These are phyloP conservation scores for Cucurbita moschata DNA, from an alignment of 306 rosid genomes.

Conservation along the genomic window DNA sequence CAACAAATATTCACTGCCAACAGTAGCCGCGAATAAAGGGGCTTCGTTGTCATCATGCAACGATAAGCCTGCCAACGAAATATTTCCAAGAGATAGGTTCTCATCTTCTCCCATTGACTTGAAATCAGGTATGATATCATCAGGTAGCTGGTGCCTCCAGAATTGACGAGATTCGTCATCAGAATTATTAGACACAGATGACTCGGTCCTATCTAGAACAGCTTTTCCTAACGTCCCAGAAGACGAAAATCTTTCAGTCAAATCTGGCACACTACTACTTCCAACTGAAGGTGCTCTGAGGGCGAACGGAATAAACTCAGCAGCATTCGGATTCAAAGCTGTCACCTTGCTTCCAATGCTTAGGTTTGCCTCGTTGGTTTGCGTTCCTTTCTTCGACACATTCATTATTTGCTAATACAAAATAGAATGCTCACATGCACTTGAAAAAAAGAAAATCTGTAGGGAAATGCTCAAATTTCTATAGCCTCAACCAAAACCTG, in stretches of 20 bases:
- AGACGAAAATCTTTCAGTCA: constrained; percentile 24
- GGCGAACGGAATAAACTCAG: constrained; percentile 75
- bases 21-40: constrained; percentile 35
- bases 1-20: constrained; percentile 41
- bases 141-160: constrained; percentile 96
- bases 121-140: constrained; percentile 94
- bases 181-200: constrained; percentile 65
- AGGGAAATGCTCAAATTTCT: constrained; percentile 8
- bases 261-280: constrained; percentile 42
- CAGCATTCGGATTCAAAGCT: constrained; percentile 83
- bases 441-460: not conserved
- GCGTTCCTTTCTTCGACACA: constrained; percentile 57
- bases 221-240: constrained; percentile 64
- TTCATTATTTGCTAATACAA: constrained; percentile 54
- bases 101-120: constrained; percentile 77
- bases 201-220: constrained; percentile 68
- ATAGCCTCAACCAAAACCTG: constrained; percentile 80
- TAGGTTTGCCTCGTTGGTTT: constrained; percentile 26
- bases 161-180: constrained; percentile 88
- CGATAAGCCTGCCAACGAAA: constrained; percentile 63
- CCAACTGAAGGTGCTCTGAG: constrained; percentile 70
- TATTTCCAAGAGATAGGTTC: constrained; percentile 42
- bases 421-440: constrained; percentile 9
- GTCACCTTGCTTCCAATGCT: constrained; percentile 41
- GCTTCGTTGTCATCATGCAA: constrained; percentile 48